A percentile compares a stretch with the other conserved stretches of the same genome.
phyloP scores from a whole-genome alignment of 2,329 filamentous ascomycete genomes.

The Uncinocarpus reesii region DNA sequence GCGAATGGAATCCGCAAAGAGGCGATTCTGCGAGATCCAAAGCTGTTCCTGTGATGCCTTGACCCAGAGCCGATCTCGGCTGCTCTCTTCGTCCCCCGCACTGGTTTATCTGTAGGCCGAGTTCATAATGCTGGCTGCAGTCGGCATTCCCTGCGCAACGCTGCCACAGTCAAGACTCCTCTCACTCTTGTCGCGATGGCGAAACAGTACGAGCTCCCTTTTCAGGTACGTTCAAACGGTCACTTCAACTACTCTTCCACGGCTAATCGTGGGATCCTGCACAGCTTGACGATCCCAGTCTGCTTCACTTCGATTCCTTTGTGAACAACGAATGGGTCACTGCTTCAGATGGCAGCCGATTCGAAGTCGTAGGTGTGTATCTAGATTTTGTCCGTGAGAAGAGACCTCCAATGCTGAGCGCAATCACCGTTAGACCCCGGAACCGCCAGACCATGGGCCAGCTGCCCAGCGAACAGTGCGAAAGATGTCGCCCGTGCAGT shows the following conservation, averaged over 20 bases:
- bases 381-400: too few species aligned
- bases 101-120: not conserved
- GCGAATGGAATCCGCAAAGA: not conserved
- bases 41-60: conserved; percentile 6
- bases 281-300: conserved; percentile 39
- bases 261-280: not conserved
- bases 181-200: conserved; percentile 25
- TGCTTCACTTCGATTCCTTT: conserved; percentile 43
- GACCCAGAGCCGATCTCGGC: conserved; percentile 8
- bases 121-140: not conserved
- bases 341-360: conserved; percentile 40
- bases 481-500: conserved; percentile 55
- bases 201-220: conserved; percentile 30
- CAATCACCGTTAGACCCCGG: conserved; percentile 39
- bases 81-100: not conserved
- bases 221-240: conserved; percentile 26
- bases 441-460: conserved; percentile 42
- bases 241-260: not conserved
- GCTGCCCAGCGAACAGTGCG: conserved; percentile 40
- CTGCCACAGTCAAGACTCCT: too few species aligned
- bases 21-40: not conserved
- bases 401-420: conserved; percentile 9
- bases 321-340: conserved; percentile 41
- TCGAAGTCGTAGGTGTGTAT: conserved; percentile 41
- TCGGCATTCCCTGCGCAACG: too few species aligned